Evolutionary conservation across 129 eudicot genomes (phyloP), one percentile per base, ranked within the genome.

Genomic region (Pulicaria dysenterica): DNA sequence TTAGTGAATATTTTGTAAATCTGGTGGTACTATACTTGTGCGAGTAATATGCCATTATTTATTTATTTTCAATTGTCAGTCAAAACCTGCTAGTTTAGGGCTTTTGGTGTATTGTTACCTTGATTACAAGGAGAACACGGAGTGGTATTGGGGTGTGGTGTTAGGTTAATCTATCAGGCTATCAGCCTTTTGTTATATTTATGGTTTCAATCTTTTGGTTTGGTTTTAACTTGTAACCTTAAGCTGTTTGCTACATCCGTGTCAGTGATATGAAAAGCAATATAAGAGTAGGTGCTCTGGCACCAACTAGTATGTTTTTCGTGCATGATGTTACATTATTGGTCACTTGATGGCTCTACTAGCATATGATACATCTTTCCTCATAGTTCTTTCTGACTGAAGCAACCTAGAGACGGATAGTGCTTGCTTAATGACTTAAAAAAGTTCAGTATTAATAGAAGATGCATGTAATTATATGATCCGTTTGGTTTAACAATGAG

Each of bases 51-150:
- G 15, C 38, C 8, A 11, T 15, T 6, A 17, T 55, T 8, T 14
- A 2, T 40, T 6, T 70, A 55, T 45, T 24, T 24, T 2, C 11
- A 73, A 36, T 17, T 39, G 6, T 59, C 15, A 37, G 48, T 36
- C 7, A 36, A 37, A 42, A 66, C 46, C 10, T 34, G 61, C 39
- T 45, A 17, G 14, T 58, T 46, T 36, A 72, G 77, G 48, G 69
- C 4, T 72, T 72, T 36, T 46, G 59, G 61, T 70, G 63, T 57
- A 10, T 57, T 31, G 14, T 56, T 70, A 40, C 17, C 31, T 53
- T 10, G 31, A 70, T 53, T 2, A 56, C 57, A 57, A 56, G 45
- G 31, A 57, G 53, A 24, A 44, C 7, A 2, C 24, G 11, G 45
- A 31, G 44, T 12, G 34, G 67, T 1, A 43, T 44, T 70, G 56